Conservation (phyloP, 139 green algal genomes). For the Chlamydomonas sp. region DNA sequence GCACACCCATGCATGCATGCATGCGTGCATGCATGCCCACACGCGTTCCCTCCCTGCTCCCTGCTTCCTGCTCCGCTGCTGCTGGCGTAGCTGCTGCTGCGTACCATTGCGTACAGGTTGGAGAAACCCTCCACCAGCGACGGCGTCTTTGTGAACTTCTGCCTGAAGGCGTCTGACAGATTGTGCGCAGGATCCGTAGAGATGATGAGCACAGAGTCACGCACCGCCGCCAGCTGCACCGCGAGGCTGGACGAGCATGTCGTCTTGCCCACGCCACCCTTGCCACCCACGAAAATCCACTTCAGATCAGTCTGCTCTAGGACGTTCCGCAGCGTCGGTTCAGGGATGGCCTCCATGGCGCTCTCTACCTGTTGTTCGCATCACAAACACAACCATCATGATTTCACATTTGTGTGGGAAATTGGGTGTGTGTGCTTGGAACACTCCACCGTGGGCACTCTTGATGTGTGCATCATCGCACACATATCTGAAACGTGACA, state of each 20-base stretch:
- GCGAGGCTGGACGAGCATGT: constrained; percentile 82
- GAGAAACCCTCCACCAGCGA: constrained; percentile 75
- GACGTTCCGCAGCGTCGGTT: constrained; percentile 80
- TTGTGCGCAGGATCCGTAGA: constrained; percentile 96
- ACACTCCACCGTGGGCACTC: too few relatives aligned
- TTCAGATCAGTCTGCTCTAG: constrained; percentile 80
- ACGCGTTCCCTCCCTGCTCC: too few relatives aligned
- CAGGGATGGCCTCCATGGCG: constrained; percentile 28
- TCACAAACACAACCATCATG: too few relatives aligned
- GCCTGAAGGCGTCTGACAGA: constrained; percentile 88
- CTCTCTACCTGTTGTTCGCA: too few relatives aligned
- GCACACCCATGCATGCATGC: background rate
- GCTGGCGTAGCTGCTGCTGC: constrained; percentile 5
- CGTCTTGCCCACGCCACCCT: constrained; percentile 86
- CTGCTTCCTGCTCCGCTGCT: too few relatives aligned
- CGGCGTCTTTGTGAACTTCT: constrained; percentile 88
- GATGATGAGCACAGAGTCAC: constrained; percentile 89
- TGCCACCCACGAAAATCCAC: constrained; percentile 96
- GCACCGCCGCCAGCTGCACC: constrained; percentile 66
- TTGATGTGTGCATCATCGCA: too few relatives aligned
- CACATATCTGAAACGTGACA: too few relatives aligned
- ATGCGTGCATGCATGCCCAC: background rate
- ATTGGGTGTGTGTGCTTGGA: too few relatives aligned
- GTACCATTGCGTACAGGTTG: constrained; percentile 94
- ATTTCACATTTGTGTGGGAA: too few relatives aligned